Base-by-base conservation (phyloP, 257 asterid genomes). In the Primulina huaijiensis region DNA sequence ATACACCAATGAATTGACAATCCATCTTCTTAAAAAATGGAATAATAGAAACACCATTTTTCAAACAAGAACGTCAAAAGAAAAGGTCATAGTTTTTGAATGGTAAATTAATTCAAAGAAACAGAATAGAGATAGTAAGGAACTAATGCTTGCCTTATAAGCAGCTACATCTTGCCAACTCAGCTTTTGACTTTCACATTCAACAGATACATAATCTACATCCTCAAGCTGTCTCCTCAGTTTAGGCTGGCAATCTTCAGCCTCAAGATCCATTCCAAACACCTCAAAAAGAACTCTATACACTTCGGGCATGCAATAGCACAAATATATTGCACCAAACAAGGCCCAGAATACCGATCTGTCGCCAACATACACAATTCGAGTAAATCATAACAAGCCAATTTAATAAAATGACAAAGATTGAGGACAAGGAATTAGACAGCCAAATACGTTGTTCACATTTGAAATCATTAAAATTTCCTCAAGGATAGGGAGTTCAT, bases 301-400 rank as follows among this genome's bases (percentile, higher is more conserved):
- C 53, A 91, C 97, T 84, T 94, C 99, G 29, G 99, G 97, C 92
- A 91, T 82, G 70, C 99, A 98, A 81, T 89, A 94, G 76, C 99
- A 94, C 83, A 94, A 76, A 79, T 94, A 91, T 74, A 94, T 91
- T 76, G 98, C 97, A 65, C 97, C 99, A 87, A 94, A 94, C 83
- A 94, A 81, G 50, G 97, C 98, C 99, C 97, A 94, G 75, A 94
- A 89, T 29, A 94, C 98, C 56, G 97, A 89, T 76, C 99, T 94
- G 89, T 55, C 75, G 79, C 50, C 56, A 69, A 20, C 74, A 72
- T 34, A 75, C 68, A 31, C 37, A 59, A 10, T 31, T 31, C 72
- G 73, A 77, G 64, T 52, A 43, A 64, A 72, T 25, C 5, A 8
- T 23, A 58, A 31, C 21, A 23, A 11, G 25, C 23, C 60, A 19